Evolutionary conservation across 768 basidiomycete genomes (phyloP), one percentile per base, ranked within the genome.

Genomic region (Gautieria morchelliformis): DNA sequence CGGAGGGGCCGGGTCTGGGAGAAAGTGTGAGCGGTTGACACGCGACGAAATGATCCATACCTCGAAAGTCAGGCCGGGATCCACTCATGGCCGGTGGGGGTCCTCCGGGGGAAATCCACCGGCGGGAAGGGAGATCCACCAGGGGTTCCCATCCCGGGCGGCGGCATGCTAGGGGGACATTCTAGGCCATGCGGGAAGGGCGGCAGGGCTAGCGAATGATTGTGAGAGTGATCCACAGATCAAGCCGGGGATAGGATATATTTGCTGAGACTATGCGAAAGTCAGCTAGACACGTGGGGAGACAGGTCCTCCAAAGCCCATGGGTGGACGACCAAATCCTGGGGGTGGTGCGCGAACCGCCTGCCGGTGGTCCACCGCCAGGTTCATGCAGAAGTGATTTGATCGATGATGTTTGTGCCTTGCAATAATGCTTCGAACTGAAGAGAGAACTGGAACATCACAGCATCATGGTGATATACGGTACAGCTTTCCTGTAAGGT

Each of bases 341-440:
- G 45, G 57, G 10, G 60, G 57, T 9, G 55, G 81, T 1, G 72
- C 78, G 52, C 78, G 91, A 92, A 4, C 90, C 89, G 52, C 89
- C 89, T 11, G 88, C 88, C 62, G 90, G 90, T 41, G 89, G 90
- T 2, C 88, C 88, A 52, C 85, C 84, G 44, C 88, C 84, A 30
- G 79, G 80, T 72, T 98, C 95, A 66, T 95, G 89, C 85, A 20
- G 88, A 84, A 39, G 93, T 94, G 71, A 99, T 98, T 71, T 95
- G 91, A 79, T 99, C 95, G 68, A 99, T 98, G 69, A 98, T 93
- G 65, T 75, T 71, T 99, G 96, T 17, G 95, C 94, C 71, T 95
- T 95, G 79, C 98, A 94, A 71, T 97, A 93, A 56, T n/a, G n/a
- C n/a, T n/a, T n/a, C n/a, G n/a, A n/a, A n/a, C n/a, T n/a, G n/a